These are phyloP conservation scores for Aspergillus melleus DNA, from an alignment of 2,329 filamentous ascomycete genomes.

Conservation along the genomic window DNA sequence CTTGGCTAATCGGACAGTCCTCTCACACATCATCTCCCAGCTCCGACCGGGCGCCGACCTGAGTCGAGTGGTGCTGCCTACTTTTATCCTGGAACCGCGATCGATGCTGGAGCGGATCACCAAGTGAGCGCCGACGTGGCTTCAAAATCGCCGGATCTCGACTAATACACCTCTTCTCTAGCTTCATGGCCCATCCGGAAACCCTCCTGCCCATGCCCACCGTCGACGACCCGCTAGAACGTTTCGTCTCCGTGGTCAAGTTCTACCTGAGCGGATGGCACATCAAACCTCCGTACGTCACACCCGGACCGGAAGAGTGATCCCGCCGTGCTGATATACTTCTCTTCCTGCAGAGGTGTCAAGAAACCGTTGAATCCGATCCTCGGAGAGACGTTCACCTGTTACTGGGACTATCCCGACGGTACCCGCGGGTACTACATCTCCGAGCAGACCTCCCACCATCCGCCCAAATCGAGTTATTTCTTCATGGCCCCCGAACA, in stretches of 20 bases:
- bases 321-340: background rate
- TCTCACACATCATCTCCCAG: constrained; percentile 96
- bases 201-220: constrained; percentile 84
- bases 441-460: constrained; percentile 95
- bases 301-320: background rate
- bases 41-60: constrained; percentile 92
- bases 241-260: constrained; percentile 94
- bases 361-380: constrained; percentile 98
- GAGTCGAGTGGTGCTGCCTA: constrained; percentile 89
- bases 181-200: constrained; percentile 99
- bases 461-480: constrained; percentile 97
- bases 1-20: constrained; percentile 58
- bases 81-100: constrained; percentile 95
- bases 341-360: constrained; percentile 66
- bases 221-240: constrained; percentile 82
- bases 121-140: constrained; percentile 63
- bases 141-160: constrained; percentile 3
- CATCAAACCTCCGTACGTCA: constrained; percentile 86
- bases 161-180: constrained; percentile 43
- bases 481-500: constrained; percentile 97
- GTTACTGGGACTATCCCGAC: constrained; percentile 91
- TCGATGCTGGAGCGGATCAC: constrained; percentile 99
- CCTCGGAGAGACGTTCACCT: constrained; percentile 89
- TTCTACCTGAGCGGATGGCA: constrained; percentile 99
- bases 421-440: constrained; percentile 90